Percentiles rank a stretch among this genome's conserved stretches.
These are phyloP conservation scores for Tuber borchii DNA, from an alignment of 495 filamentous ascomycete genomes.

Conservation along the genomic window DNA sequence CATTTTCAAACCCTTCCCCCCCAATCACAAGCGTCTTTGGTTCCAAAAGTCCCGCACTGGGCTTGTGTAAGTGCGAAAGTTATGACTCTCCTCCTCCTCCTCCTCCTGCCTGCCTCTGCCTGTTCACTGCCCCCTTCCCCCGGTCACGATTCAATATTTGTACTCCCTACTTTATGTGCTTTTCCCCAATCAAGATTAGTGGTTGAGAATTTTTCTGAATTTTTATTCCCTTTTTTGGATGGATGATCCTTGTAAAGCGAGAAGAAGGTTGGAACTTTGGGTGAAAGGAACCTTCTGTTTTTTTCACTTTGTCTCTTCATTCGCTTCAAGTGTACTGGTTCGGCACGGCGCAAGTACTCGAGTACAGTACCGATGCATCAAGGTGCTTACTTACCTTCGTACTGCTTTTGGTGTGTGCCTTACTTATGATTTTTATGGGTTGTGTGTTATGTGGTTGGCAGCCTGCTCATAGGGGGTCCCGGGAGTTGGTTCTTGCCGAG, in stretches of 20 bases:
- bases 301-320: conserved; percentile 1
- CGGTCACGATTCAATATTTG: neutral
- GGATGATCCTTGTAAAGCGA: neutral
- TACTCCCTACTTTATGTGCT: neutral
- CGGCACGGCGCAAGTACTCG: neutral
- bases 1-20: neutral
- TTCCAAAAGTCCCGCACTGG: neutral
- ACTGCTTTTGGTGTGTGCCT: neutral
- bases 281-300: conserved; percentile 19
- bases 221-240: conserved; percentile 7
- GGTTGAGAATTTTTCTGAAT: conserved; percentile 1
- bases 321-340: neutral
- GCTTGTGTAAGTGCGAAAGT: neutral
- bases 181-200: neutral
- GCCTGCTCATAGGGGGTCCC: neutral
- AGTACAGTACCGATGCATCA: neutral
- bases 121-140: neutral
- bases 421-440: neutral
- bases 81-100: neutral
- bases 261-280: conserved; percentile 5
- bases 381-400: neutral
- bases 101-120: neutral
- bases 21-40: neutral
- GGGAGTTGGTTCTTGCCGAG: neutral
- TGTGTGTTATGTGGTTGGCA: neutral